A percentile compares a stretch with the other conserved stretches of the same genome.
Conservation (phyloP, 768 basidiomycete species). For the Mycena olivaceomarginata region DNA sequence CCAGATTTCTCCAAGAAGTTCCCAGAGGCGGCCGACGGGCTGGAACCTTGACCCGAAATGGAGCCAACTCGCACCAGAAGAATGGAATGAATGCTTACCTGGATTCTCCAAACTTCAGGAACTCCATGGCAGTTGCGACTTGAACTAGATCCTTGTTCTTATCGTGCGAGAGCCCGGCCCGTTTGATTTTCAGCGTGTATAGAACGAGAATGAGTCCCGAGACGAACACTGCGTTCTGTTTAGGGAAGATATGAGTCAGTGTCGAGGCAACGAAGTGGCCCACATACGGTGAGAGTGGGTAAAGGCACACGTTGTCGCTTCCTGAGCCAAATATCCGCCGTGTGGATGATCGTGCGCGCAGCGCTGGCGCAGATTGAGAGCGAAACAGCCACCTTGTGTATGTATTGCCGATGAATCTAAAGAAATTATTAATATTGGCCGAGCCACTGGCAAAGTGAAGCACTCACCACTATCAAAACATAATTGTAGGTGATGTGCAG, state of each 20-base stretch:
- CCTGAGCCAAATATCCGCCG: slow-evolving; percentile 21
- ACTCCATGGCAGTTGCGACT: slow-evolving; percentile 12
- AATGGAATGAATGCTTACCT: slow-evolving; percentile 9
- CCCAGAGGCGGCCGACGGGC: slow-evolving; percentile 12
- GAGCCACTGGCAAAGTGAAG: background rate
- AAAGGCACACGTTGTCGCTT: slow-evolving; percentile 6
- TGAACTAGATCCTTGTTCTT: slow-evolving; percentile 10
- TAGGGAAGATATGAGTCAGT: background rate
- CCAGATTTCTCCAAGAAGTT: background rate
- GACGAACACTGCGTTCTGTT: slow-evolving; percentile 30
- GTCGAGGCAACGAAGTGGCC: background rate
- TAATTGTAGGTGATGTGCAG: slow-evolving; percentile 2
- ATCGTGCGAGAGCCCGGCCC: background rate
- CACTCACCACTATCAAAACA: background rate
- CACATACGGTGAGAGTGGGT: background rate
- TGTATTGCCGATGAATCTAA: slow-evolving; percentile 46
- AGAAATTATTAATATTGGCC: background rate
- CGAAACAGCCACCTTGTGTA: slow-evolving; percentile 16
- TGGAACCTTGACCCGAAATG: background rate
- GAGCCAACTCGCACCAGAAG: no score
- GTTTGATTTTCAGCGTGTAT: slow-evolving; percentile 13
- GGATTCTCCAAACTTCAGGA: slow-evolving; percentile 25
- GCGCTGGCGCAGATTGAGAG: slow-evolving; percentile 32
- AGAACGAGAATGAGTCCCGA: slow-evolving; percentile 24
- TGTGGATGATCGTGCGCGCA: slow-evolving; percentile 27